These are phyloP conservation scores for Chytridium lagenaria DNA, from an alignment of 371 early-diverging fungal species.

Conservation along the genomic window DNA sequence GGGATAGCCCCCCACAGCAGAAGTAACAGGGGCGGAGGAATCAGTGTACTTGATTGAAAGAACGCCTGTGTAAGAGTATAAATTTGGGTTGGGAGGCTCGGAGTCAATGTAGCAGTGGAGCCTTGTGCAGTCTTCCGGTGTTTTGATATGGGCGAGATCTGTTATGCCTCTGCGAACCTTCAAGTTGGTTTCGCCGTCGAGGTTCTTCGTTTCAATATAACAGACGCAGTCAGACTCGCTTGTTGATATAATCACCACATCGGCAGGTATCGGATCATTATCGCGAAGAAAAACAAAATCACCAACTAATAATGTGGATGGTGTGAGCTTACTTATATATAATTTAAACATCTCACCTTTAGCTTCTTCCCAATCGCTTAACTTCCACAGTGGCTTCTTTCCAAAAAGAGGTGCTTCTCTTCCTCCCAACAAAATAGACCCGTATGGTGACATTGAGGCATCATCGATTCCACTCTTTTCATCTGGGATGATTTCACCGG, in stretches of 20 bases:
- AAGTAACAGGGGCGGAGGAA: not conserved
- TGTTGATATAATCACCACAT: constrained; percentile 61
- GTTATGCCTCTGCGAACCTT: constrained; percentile 55
- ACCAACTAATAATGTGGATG: constrained; percentile 50
- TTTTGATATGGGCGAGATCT: constrained; percentile 40
- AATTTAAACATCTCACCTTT: constrained; percentile 11
- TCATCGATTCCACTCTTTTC: not conserved
- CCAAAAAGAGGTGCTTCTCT: not conserved
- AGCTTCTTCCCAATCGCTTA: constrained; percentile 49
- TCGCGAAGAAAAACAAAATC: constrained; percentile 68
- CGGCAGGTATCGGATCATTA: constrained; percentile 75
- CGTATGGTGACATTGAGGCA: not conserved
- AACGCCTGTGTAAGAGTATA: constrained; percentile 54
- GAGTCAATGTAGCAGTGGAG: constrained; percentile 44
- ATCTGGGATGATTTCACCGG: not conserved
- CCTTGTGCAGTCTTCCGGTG: constrained; percentile 44
- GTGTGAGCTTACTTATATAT: not conserved
- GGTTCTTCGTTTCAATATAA: constrained; percentile 71
- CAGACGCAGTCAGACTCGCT: constrained; percentile 57
- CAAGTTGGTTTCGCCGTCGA: constrained; percentile 69
- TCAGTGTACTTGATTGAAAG: constrained; percentile 21
- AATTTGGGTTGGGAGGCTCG: constrained; percentile 53
- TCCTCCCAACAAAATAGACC: not conserved
- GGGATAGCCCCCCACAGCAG: too few relatives aligned
- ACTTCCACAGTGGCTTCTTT: constrained; percentile 40